Evolutionary conservation across 2,329 filamentous ascomycete genomes (phyloP).

Genomic region (Diaporthe ampelina): DNA sequence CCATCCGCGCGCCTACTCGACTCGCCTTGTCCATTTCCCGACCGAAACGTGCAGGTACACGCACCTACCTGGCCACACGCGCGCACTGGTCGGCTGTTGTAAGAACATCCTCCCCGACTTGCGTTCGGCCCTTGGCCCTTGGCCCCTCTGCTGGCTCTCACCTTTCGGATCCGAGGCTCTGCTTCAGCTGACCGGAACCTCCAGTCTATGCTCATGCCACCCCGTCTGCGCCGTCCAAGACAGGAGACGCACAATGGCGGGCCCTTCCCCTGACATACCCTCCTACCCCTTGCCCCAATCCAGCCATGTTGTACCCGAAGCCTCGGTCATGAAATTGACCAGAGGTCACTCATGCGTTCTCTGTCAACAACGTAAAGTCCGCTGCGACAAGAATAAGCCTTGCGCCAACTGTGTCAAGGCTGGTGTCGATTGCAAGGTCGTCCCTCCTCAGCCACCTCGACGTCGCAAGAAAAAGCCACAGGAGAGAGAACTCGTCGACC

Average conservation of each 20-base stretch:
- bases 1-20: conserved; percentile 32
- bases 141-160: conserved; percentile 22
- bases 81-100: conserved; percentile 20
- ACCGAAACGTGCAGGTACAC: conserved; percentile 32
- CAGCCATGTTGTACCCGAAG: conserved; percentile 50
- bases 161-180: conserved; percentile 42
- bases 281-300: conserved; percentile 47
- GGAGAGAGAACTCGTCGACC: conserved; percentile 78
- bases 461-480: conserved; percentile 74
- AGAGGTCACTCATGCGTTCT: conserved; percentile 76
- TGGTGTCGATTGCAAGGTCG: conserved; percentile 71
- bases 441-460: conserved; percentile 69
- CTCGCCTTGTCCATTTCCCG: conserved; percentile 33
- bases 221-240: conserved; percentile 28
- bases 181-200: conserved; percentile 35
- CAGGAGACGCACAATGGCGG: conserved; percentile 39
- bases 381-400: conserved; percentile 80
- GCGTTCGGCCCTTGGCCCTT: conserved; percentile 28
- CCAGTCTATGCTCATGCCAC: conserved; percentile 23
- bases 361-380: conserved; percentile 83
- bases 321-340: conserved; percentile 64
- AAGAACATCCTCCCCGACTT: conserved; percentile 19
- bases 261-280: conserved; percentile 37
- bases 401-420: conserved; percentile 78
- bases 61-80: conserved; percentile 22